Conservation (phyloP, 1,284 basidiomycete genomes). For the Boletus subluridellus region DNA sequence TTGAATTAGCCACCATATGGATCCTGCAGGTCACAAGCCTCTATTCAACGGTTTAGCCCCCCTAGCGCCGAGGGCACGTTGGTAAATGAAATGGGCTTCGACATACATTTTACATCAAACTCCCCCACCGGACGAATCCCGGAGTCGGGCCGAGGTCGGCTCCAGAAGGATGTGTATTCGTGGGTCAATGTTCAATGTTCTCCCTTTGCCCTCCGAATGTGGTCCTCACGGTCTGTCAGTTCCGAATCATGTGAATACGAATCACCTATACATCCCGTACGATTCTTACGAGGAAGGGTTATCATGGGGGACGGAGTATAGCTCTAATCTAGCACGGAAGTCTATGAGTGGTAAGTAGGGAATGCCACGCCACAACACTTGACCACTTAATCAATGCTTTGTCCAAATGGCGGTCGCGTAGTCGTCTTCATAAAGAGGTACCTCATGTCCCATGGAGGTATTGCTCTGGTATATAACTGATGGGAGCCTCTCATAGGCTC, state of each 20-base stretch:
- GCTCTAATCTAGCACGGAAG: neutral
- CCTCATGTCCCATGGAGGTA: neutral
- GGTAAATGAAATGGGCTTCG: neutral
- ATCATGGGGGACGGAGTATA: neutral
- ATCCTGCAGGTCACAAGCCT: neutral
- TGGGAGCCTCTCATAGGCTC: neutral
- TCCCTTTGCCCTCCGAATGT: no score
- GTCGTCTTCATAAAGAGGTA: neutral
- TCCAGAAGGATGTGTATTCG: neutral
- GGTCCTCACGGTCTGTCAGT: neutral
- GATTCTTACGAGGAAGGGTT: neutral
- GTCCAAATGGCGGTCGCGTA: neutral
- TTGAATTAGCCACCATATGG: neutral
- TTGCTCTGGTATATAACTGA: constrained; percentile 9
- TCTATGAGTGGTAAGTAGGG: neutral
- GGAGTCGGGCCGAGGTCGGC: neutral
- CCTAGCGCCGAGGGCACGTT: neutral
- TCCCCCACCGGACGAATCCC: neutral
- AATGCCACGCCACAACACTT: neutral
- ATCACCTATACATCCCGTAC: no score
- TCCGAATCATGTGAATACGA: neutral
- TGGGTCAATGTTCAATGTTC: neutral
- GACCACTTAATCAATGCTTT: neutral
- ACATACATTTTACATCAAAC: neutral
- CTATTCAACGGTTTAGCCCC: neutral